phyloP scores from a whole-genome alignment of 225 moss, liverwort and hornwort species.

The Takakia lepidozioides region DNA sequence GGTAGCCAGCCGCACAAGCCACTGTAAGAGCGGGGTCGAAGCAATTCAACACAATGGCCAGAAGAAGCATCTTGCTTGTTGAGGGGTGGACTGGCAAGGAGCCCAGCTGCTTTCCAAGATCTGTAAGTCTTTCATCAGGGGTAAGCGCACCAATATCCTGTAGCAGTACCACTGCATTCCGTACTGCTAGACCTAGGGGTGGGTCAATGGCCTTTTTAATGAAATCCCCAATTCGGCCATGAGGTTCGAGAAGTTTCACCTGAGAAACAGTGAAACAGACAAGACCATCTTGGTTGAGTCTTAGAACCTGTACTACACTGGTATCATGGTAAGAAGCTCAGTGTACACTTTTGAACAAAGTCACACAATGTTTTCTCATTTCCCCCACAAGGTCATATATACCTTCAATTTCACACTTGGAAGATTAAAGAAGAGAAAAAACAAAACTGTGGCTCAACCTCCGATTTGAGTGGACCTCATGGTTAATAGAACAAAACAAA shows the following conservation, averaged over 20 bases:
- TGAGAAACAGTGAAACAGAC: no score
- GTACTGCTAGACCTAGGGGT: slow-evolving; percentile 74
- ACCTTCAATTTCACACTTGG: no score
- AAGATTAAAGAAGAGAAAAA: no score
- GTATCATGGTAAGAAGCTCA: no score
- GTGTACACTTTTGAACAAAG: no score
- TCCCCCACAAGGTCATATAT: no score
- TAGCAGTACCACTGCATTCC: slow-evolving; percentile 69
- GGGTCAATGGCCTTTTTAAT: slow-evolving; percentile 85
- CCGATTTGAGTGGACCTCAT: no score
- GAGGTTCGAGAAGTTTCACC: slow-evolving; percentile 63
- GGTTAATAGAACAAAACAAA: no score
- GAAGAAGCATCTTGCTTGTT: slow-evolving; percentile 95
- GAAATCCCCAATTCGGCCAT: slow-evolving; percentile 57
- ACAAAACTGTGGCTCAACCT: no score
- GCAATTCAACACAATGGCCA: slow-evolving; percentile 87
- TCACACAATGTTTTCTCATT: no score
- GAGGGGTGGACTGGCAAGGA: slow-evolving; percentile 94
- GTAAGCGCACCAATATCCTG: slow-evolving; percentile 97
- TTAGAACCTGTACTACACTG: no score
- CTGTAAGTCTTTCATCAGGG: slow-evolving; percentile 79
- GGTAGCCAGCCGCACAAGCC: slow-evolving; percentile 92
- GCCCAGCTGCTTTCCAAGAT: slow-evolving; percentile 90
- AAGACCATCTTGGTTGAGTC: no score
- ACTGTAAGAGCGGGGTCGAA: slow-evolving; percentile 90